Evolutionary conservation across 164 flowering plant species (phyloP), one percentile per base, ranked within the genome.

Genomic region (Berberis thunbergii): DNA sequence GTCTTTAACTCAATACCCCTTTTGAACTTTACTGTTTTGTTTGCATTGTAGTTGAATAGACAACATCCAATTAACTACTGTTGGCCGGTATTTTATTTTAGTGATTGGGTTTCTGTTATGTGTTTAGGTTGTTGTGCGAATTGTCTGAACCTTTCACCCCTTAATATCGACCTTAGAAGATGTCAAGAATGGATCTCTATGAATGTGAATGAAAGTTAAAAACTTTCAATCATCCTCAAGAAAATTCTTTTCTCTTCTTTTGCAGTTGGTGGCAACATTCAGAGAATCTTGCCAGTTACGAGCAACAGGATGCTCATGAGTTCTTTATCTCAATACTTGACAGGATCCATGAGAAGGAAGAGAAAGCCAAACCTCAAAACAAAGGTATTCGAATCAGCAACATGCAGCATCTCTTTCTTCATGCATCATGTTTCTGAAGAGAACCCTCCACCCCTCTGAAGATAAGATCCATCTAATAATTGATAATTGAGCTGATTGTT

Each of bases 261-360:
- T 74, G 71, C 81, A 85, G 86, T 70, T 85, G 90, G 90, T 85
- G 90, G 90, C 84, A 80, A 73, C 87, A 85, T 73, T 70, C 86
- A 3, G 69, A 79, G 50, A 79, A 83, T 76, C 75, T 81, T 46
- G 90, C 87, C 50, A 75, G 79, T 69, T 85, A 85, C 7, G 87
- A 80, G 74, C 84, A 81, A 73, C 87, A 83, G 71, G 87, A 83
- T 70, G 85, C 90, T 61, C 90, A 85, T 72, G 90, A 83, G 73
- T 85, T 85, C 72, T 85, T 85, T 77, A 83, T 85, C 60, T 83
- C 90, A 54, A 55, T 85, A 70, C 79, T 85, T 45, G 84, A 81
- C 66, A 74, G 79, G 13, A 82, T 85, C 45, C 90, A 85, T 77
- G 87, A 81, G 74, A 83, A 72, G 49, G 90, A 78, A 62, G 72